Evolutionary conservation across 2,329 filamentous ascomycete species (phyloP).

Genomic region (Magnaporthales sp.): DNA sequence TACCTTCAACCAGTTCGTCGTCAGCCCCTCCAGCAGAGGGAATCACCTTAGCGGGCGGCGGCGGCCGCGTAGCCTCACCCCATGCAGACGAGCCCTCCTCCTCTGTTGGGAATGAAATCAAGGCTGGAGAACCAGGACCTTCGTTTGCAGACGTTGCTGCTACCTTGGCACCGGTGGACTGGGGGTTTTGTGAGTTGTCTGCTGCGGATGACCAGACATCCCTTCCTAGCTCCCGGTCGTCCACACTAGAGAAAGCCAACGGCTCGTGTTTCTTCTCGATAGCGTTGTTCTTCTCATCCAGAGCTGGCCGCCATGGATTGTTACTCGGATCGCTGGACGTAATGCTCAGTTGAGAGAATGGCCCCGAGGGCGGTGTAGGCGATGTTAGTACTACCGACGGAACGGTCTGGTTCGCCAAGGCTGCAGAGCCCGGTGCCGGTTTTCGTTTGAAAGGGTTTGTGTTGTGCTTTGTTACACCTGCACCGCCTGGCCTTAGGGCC

Average conservation of each 20-base stretch:
- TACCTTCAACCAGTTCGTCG: slow-evolving; percentile 29
- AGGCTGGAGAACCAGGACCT: slow-evolving; percentile 20
- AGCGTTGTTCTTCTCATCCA: slow-evolving; percentile 20
- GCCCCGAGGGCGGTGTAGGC: slow-evolving; percentile 20
- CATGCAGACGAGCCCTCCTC: slow-evolving; percentile 31
- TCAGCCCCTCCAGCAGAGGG: slow-evolving; percentile 12
- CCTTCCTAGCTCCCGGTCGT: slow-evolving; percentile 20
- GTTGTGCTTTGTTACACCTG: slow-evolving; percentile 16
- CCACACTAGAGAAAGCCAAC: slow-evolving; percentile 5
- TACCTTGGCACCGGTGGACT: slow-evolving; percentile 16
- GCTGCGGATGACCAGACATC: slow-evolving; percentile 26
- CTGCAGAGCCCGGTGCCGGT: slow-evolving; percentile 14
- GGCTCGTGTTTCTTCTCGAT: slow-evolving; percentile 12
- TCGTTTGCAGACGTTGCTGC: slow-evolving; percentile 21
- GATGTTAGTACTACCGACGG: slow-evolving; percentile 1
- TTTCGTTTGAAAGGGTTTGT: slow-evolving; percentile 50
- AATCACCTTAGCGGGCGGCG: slow-evolving; percentile 10
- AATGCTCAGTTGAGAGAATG: slow-evolving; percentile 33
- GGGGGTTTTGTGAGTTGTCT: background rate
- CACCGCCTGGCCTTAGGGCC: slow-evolving; percentile 22
- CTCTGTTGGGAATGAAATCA: slow-evolving; percentile 27
- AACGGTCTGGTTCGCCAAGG: slow-evolving; percentile 8
- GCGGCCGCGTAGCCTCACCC: slow-evolving; percentile 22
- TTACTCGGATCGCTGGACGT: slow-evolving; percentile 26
- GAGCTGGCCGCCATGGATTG: slow-evolving; percentile 36